Base-by-base conservation (phyloP, 768 basidiomycete genomes). In the Phylloporus scabripes region DNA sequence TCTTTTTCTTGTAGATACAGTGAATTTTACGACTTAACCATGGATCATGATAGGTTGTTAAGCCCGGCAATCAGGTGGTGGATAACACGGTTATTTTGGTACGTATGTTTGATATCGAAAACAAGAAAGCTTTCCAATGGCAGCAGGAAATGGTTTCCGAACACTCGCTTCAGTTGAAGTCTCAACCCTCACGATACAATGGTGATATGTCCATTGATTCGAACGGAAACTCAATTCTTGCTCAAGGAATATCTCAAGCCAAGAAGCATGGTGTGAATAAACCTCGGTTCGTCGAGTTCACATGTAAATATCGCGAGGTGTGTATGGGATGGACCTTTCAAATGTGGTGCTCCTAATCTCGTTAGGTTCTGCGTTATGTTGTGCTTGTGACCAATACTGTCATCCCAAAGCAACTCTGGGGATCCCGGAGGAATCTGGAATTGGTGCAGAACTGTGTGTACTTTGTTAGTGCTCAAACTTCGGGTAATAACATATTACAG, bases 321-420 rank as follows among this genome's bases (percentile, higher is more conserved):
- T 10, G 70, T 53, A 38, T 4, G 11, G 18, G 14, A n/a, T 14
- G 6, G 5, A 7, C 14, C 11, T 31, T 21, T 40, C 4, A 5
- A 7, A 42, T 9, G 18, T 11, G 4, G 17, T 23, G 17, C 29
- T 58, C 26, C 51, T 29, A 21, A 7, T 34, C 6, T 14, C 5
- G 29, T 21, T 28, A 92, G 88, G 87, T 94, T 23, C 83, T 74
- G 58, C 75, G 80, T 20, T 94, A 82, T 67, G 79, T 80, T 9
- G 69, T 72, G 4, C 60, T 80, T 3, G 71, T 86, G 32, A 85
- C 88, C 1, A 79, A 81, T 51, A 59, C 73, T 7, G 80, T 92
- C 14, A 82, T 94, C 46, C 90, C 90, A 2, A 76, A 76, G 26
- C 70, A 72, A 12, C 78, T 94, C 51, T 94, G 93, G 91, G 93